phyloP scores from a whole-genome alignment of 495 filamentous ascomycete species.

The Penicillium paxilli region DNA sequence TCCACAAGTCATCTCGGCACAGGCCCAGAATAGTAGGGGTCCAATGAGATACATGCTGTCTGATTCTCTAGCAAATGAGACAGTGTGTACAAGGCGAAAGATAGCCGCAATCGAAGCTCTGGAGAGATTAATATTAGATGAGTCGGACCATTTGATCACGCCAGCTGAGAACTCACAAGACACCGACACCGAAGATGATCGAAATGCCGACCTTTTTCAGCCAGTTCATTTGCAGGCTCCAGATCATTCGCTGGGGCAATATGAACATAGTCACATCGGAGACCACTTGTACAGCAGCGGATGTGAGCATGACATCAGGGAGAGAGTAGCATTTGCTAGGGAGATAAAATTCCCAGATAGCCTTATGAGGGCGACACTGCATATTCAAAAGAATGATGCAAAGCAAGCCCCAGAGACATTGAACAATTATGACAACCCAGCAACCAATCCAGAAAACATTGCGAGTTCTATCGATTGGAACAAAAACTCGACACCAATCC shows the following conservation, averaged over 20 bases:
- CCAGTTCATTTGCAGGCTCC: constrained; percentile 34
- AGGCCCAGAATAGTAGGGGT: constrained; percentile 25
- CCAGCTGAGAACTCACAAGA: constrained; percentile 28
- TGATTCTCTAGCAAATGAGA: constrained; percentile 10
- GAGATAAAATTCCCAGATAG: constrained; percentile 21
- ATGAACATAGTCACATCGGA: constrained; percentile 40
- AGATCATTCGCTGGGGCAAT: constrained; percentile 38
- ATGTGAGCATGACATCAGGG: constrained; percentile 22
- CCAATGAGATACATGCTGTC: constrained; percentile 22
- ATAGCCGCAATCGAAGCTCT: constrained; percentile 16
- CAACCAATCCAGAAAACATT: constrained; percentile 22
- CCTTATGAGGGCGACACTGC: constrained; percentile 18
- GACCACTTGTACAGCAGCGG: constrained; percentile 36
- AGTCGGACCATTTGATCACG: not conserved
- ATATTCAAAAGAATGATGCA: constrained; percentile 19
- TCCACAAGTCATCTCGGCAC: constrained; percentile 25
- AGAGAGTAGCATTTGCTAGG: constrained; percentile 25
- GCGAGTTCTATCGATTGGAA: constrained; percentile 11
- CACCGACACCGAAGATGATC: constrained; percentile 41
- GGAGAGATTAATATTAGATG: not conserved
- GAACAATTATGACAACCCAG: constrained; percentile 13
- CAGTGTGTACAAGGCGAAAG: constrained; percentile 18
- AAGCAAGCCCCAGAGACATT: constrained; percentile 17
- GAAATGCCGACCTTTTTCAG: constrained; percentile 43
- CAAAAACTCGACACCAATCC: constrained; percentile 25